Percentiles rank a stretch among this genome's conserved stretches.
Conservation (phyloP, 1,139 yeast genomes). For the Nakaseomyces delphensis region DNA sequence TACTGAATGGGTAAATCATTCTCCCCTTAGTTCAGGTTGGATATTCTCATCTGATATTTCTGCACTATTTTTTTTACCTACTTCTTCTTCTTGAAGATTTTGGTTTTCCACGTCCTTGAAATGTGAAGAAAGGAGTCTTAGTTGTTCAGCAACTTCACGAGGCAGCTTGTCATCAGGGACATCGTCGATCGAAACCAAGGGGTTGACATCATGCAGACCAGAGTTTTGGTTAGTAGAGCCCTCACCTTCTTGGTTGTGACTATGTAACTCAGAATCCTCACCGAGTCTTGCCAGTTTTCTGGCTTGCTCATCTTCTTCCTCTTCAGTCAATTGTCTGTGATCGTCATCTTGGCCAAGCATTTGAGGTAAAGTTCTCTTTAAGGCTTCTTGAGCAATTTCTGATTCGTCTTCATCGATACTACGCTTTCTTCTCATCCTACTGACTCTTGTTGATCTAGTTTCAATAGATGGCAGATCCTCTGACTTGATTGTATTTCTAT, state of each 20-base stretch:
- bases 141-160: constrained; percentile 31
- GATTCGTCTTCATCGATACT: constrained; percentile 12
- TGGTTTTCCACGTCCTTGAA: constrained; percentile 29
- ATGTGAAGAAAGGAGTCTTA: constrained; percentile 29
- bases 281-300: constrained; percentile 7
- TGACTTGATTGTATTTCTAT: neutral
- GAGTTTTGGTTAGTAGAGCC: constrained; percentile 11
- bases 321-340: constrained; percentile 10
- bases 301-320: constrained; percentile 12
- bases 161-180: constrained; percentile 28
- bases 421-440: constrained; percentile 6
- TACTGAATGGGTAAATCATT: constrained; percentile 12
- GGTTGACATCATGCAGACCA: constrained; percentile 14
- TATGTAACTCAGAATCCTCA: constrained; percentile 6
- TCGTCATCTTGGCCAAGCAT: constrained; percentile 2
- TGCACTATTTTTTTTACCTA: constrained; percentile 7
- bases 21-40: constrained; percentile 32
- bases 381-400: constrained; percentile 27
- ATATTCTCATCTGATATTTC: constrained; percentile 26
- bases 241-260: constrained; percentile 7
- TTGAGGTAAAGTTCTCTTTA: constrained; percentile 11
- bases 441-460: constrained; percentile 3
- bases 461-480: neutral
- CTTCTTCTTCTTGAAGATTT: constrained; percentile 11
- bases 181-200: constrained; percentile 23